These are phyloP conservation scores for Cylindricascospora bacillispora DNA, from an alignment of 1,139 yeast genomes.

Conservation along the genomic window DNA sequence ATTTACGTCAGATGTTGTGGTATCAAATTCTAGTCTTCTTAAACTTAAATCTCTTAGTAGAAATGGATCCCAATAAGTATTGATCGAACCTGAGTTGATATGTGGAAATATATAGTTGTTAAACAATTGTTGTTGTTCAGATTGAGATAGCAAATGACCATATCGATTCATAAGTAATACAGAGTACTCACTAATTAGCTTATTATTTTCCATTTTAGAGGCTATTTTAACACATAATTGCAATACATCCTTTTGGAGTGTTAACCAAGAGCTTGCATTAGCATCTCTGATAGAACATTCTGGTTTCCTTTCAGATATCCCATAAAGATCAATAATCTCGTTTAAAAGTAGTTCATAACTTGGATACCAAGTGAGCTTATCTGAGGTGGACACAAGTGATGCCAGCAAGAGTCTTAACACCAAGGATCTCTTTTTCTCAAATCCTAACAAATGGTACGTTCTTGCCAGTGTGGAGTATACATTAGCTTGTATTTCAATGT, in stretches of 20 bases:
- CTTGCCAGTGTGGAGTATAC: slow-evolving; percentile 57
- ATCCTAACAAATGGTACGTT: slow-evolving; percentile 48
- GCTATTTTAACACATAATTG: slow-evolving; percentile 43
- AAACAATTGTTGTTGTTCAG: slow-evolving; percentile 34
- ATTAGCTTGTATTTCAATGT: slow-evolving; percentile 40
- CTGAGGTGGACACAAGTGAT: slow-evolving; percentile 34
- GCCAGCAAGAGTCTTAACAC: slow-evolving; percentile 49
- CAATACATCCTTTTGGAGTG: slow-evolving; percentile 45
- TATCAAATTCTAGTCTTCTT: slow-evolving; percentile 16
- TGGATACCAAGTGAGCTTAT: slow-evolving; percentile 16
- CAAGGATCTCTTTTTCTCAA: slow-evolving; percentile 57
- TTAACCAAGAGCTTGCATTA: slow-evolving; percentile 35
- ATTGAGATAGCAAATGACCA: slow-evolving; percentile 35
- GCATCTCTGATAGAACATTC: slow-evolving; percentile 16
- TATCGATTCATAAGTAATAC: slow-evolving; percentile 43
- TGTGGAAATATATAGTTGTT: slow-evolving; percentile 18
- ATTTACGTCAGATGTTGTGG: slow-evolving; percentile 4
- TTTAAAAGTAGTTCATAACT: slow-evolving; percentile 29
- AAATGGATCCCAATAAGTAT: slow-evolving; percentile 59
- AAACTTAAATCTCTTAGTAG: slow-evolving; percentile 41
- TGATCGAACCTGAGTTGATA: slow-evolving; percentile 13
- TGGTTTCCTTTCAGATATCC: slow-evolving; percentile 26
- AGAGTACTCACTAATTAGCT: slow-evolving; percentile 36
- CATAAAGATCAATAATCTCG: slow-evolving; percentile 33
- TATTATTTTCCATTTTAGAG: slow-evolving; percentile 37